These are phyloP conservation scores for Scutellaria barbata DNA, from an alignment of 257 asterid genomes.

Conservation along the genomic window DNA sequence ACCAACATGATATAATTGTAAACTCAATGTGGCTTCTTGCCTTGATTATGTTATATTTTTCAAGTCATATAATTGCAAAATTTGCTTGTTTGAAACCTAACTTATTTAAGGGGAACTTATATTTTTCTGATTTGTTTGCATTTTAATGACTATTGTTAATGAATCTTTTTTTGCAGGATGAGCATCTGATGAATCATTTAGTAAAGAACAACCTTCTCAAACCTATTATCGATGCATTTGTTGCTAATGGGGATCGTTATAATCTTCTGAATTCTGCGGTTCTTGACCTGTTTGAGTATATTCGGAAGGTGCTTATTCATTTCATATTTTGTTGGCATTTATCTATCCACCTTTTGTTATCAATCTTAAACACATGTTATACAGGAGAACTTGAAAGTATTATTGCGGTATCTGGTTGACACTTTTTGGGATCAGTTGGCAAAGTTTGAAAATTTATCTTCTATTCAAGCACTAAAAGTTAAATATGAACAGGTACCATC, in stretches of 20 bases:
- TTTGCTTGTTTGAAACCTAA: slow-evolving; percentile 1
- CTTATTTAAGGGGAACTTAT: slow-evolving; percentile 5
- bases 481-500: slow-evolving; percentile 88
- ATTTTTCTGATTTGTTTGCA: slow-evolving; percentile 5
- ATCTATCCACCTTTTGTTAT: not conserved
- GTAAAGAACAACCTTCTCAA: slow-evolving; percentile 77
- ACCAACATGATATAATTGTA: not conserved
- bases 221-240: slow-evolving; percentile 84
- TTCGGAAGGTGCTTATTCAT: slow-evolving; percentile 68
- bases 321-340: slow-evolving; percentile 19
- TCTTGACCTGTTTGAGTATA: slow-evolving; percentile 85
- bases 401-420: slow-evolving; percentile 80
- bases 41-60: slow-evolving; percentile 18
- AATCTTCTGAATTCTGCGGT: slow-evolving; percentile 95
- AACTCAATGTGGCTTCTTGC: not conserved
- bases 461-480: slow-evolving; percentile 73
- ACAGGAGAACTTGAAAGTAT: slow-evolving; percentile 87
- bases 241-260: slow-evolving; percentile 88
- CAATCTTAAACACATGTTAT: slow-evolving; percentile 50
- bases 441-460: slow-evolving; percentile 67
- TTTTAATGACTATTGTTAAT: slow-evolving; percentile 16
- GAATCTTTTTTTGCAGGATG: slow-evolving; percentile 73
- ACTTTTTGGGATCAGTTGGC: slow-evolving; percentile 85
- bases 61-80: not conserved
- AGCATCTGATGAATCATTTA: slow-evolving; percentile 79